These are phyloP conservation scores for Sparassis latifolia DNA, from an alignment of 1,284 basidiomycete genomes.

Conservation along the genomic window DNA sequence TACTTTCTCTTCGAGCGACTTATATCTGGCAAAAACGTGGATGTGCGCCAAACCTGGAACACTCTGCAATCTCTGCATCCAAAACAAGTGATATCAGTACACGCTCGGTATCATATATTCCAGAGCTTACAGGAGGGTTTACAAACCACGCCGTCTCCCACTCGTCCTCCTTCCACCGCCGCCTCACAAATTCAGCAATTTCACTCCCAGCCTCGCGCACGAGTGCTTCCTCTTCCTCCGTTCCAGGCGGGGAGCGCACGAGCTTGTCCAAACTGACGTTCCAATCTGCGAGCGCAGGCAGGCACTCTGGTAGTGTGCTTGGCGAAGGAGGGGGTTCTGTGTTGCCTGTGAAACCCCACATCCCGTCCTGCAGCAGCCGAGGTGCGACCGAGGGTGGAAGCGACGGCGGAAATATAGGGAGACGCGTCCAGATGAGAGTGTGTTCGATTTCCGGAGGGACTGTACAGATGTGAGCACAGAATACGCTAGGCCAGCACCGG, in stretches of 20 bases:
- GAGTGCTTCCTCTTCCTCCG: constrained; percentile 45
- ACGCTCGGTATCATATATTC: not conserved
- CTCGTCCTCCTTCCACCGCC: constrained; percentile 54
- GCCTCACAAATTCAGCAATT: constrained; percentile 54
- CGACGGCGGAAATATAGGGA: constrained; percentile 56
- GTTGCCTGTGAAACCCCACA: constrained; percentile 73
- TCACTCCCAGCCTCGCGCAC: constrained; percentile 48
- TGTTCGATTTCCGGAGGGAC: constrained; percentile 71
- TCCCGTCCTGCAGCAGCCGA: constrained; percentile 60
- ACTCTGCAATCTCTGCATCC: constrained; percentile 63
- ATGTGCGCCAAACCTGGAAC: constrained; percentile 73
- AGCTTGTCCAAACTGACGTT: constrained; percentile 55
- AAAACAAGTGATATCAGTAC: constrained; percentile 1
- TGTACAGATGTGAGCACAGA: constrained; percentile 17
- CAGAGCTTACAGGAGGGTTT: constrained; percentile 63
- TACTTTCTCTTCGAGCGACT: constrained; percentile 25
- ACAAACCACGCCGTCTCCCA: constrained; percentile 88
- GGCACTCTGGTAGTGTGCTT: constrained; percentile 45
- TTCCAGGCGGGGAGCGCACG: constrained; percentile 40
- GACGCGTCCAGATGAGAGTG: constrained; percentile 65
- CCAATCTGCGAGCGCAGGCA: constrained; percentile 65
- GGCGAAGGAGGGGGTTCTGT: constrained; percentile 55
- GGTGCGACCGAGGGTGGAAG: constrained; percentile 37
- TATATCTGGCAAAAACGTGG: constrained; percentile 69
- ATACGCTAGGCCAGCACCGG: not conserved